phyloP scores from a whole-genome alignment of 2,329 filamentous ascomycete species.

The Dactylellina cionopaga region DNA sequence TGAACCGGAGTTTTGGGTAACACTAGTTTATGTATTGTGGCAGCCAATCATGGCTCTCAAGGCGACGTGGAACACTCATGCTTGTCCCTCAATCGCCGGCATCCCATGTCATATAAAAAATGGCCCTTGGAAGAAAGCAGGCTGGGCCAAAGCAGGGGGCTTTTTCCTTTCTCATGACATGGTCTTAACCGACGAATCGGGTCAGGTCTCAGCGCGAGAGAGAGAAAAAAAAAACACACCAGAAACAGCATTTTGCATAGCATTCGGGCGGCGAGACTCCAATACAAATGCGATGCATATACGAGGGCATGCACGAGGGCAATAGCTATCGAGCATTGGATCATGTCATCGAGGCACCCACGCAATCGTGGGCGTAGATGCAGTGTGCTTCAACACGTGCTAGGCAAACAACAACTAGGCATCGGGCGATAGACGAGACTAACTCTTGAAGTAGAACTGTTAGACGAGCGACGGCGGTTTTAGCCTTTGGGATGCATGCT shows the following conservation, averaged over 20 bases:
- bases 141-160: constrained; percentile 24
- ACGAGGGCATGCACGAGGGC: background rate
- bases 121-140: constrained; percentile 24
- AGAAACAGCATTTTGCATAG: background rate
- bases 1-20: constrained; percentile 52
- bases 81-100: constrained; percentile 39
- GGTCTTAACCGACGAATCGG: constrained; percentile 40
- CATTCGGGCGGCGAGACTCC: too few relatives aligned
- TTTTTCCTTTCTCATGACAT: constrained; percentile 27
- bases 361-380: constrained; percentile 12
- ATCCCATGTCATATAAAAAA: constrained; percentile 35
- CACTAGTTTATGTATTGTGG: constrained; percentile 32
- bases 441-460: constrained; percentile 49
- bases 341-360: constrained; percentile 14
- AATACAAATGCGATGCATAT: background rate
- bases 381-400: too few relatives aligned
- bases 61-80: constrained; percentile 51
- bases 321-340: constrained; percentile 5
- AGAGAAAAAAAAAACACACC: background rate
- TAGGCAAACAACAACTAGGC: constrained; percentile 26
- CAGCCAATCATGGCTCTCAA: constrained; percentile 46
- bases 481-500: constrained; percentile 46
- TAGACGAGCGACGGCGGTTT: constrained; percentile 50
- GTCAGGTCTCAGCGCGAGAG: constrained; percentile 18
- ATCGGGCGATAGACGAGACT: constrained; percentile 46